A percentile compares a stretch with the other conserved stretches of the same genome.
Conservation (phyloP, 2,329 filamentous ascomycete species). For the Ascochyta viciae-villosae region DNA sequence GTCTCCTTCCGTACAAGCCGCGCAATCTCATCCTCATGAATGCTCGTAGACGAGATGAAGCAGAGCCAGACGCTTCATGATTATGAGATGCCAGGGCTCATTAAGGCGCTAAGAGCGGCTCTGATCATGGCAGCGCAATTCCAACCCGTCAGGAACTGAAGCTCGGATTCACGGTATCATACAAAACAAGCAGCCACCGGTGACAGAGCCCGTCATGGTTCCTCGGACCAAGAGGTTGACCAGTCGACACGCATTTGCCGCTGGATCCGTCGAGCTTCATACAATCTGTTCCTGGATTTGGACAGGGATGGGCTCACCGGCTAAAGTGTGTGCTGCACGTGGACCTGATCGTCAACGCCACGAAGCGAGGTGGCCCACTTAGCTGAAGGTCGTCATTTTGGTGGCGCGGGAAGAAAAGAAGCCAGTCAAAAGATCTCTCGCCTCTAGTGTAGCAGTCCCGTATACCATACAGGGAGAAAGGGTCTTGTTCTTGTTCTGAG, state of each 20-base stretch:
- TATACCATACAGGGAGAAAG: not conserved
- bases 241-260: constrained; percentile 22
- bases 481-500: not conserved
- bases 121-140: not conserved
- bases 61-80: not conserved
- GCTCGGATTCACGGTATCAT: not conserved
- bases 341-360: constrained; percentile 28
- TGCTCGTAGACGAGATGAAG: constrained; percentile 25
- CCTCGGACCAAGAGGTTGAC: not conserved
- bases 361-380: constrained; percentile 23
- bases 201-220: not conserved
- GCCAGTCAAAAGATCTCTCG: not conserved
- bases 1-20: constrained; percentile 2
- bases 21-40: constrained; percentile 26
- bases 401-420: constrained; percentile 14
- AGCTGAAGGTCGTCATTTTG: constrained; percentile 13
- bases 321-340: constrained; percentile 32
- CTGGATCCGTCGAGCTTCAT: constrained; percentile 20
- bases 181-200: not conserved
- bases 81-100: not conserved
- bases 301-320: constrained; percentile 21
- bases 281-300: constrained; percentile 19
- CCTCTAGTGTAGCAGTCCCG: not conserved
- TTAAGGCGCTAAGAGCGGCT: not conserved
- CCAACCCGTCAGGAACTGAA: not conserved